These are phyloP conservation scores for Thecaphora frezii DNA, from an alignment of 1,284 basidiomycete species.

Conservation along the genomic window DNA sequence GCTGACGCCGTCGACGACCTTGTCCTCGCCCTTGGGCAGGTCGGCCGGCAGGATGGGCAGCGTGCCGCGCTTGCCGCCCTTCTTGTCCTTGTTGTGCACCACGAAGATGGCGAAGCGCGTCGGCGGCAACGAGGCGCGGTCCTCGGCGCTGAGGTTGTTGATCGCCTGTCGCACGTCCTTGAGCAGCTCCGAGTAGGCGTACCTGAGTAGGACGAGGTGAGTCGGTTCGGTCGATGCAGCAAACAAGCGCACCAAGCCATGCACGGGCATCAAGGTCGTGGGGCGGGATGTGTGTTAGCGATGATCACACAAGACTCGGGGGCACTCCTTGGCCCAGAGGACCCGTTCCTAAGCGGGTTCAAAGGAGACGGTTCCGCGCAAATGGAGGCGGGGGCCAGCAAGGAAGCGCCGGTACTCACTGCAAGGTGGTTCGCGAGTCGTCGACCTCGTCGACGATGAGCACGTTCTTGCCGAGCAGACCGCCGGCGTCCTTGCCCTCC, in stretches of 20 bases:
- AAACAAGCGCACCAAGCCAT: too few relatives aligned
- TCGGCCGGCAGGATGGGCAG: slow-evolving; percentile 49
- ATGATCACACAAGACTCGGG: too few relatives aligned
- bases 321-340: too few relatives aligned
- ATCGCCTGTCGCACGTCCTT: slow-evolving; percentile 53
- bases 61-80: slow-evolving; percentile 48
- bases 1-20: slow-evolving; percentile 46
- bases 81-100: slow-evolving; percentile 56
- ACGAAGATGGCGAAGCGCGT: slow-evolving; percentile 59
- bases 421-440: slow-evolving; percentile 56
- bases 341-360: too few relatives aligned
- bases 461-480: slow-evolving; percentile 57
- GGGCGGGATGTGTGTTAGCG: too few relatives aligned
- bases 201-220: slow-evolving; percentile 11
- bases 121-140: slow-evolving; percentile 43
- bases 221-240: too few relatives aligned
- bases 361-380: too few relatives aligned
- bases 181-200: slow-evolving; percentile 56
- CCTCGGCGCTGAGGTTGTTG: slow-evolving; percentile 39
- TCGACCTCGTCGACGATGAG: slow-evolving; percentile 59
- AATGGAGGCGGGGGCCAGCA: too few relatives aligned
- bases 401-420: slow-evolving; percentile 12
- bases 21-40: slow-evolving; percentile 30
- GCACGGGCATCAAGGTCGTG: too few relatives aligned
- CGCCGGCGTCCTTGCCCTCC: slow-evolving; percentile 48